phyloP scores from a whole-genome alignment of 2,329 filamentous ascomycete genomes.

The Aspergillus melleus region DNA sequence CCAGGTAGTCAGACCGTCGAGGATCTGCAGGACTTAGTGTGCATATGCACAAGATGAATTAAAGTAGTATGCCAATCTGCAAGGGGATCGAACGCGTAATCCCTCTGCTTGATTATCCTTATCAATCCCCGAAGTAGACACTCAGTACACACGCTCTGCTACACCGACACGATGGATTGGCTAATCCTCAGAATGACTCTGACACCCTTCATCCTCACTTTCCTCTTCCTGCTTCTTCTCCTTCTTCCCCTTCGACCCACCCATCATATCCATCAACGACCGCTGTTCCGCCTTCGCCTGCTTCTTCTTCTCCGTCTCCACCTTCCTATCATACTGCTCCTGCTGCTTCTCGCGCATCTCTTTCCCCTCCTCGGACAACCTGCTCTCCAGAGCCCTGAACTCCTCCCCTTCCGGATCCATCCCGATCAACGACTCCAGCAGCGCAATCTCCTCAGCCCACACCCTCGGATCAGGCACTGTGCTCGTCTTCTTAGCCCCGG shows the following conservation, averaged over 20 bases:
- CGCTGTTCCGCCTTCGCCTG: constrained; percentile 45
- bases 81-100: not conserved
- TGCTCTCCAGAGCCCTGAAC: constrained; percentile 65
- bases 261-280: constrained; percentile 38
- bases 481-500: constrained; percentile 11
- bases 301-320: constrained; percentile 57
- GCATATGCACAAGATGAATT: not conserved
- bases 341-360: constrained; percentile 73
- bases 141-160: too few relatives aligned
- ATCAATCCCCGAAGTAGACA: not conserved
- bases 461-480: constrained; percentile 74
- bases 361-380: constrained; percentile 67
- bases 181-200: constrained; percentile 12
- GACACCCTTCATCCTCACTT: constrained; percentile 24
- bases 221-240: constrained; percentile 8
- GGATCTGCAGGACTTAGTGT: not conserved
- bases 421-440: constrained; percentile 83
- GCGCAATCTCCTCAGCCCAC: constrained; percentile 93
- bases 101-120: not conserved
- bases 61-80: not conserved
- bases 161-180: too few relatives aligned
- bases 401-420: constrained; percentile 75
- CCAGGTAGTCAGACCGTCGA: too few relatives aligned
- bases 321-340: constrained; percentile 76
- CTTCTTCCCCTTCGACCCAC: constrained; percentile 16